These are phyloP conservation scores for Oryza glumipatula DNA, from an alignment of 176 grass and related monocot genomes.

Conservation along the genomic window DNA sequence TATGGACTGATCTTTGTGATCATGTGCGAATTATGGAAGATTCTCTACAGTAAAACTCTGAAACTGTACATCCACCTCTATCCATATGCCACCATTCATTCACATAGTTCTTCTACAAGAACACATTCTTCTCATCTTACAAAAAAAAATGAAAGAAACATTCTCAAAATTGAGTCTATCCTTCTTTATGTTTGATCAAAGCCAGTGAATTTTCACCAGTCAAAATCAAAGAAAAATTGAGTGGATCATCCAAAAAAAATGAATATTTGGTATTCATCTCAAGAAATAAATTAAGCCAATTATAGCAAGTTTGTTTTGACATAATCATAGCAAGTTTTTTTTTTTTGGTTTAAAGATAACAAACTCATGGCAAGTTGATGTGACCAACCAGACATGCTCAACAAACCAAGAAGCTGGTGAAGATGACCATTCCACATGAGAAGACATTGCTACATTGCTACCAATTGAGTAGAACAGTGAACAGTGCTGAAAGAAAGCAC, in stretches of 20 bases:
- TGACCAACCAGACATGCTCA: conserved; percentile 46
- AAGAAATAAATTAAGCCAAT: not conserved
- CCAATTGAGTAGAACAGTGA: conserved; percentile 24
- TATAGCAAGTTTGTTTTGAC: not conserved
- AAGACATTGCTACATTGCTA: not conserved
- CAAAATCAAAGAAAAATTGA: not conserved
- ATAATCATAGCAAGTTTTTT: not conserved
- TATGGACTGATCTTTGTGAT: not conserved
- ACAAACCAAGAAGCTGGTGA: conserved; percentile 32
- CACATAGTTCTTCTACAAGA: conserved; percentile 28
- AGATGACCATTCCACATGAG: not conserved
- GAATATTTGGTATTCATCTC: not conserved
- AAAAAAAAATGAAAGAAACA: not conserved
- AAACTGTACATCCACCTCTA: conserved; percentile 17
- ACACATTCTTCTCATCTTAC: not conserved
- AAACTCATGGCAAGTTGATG: conserved; percentile 21
- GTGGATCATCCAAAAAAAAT: not conserved
- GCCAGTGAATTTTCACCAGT: not conserved
- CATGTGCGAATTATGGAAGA: conserved; percentile 12
- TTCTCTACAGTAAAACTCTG: not conserved
- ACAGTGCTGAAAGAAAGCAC: conserved; percentile 47
- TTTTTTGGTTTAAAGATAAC: not conserved
- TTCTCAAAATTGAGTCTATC: not conserved
- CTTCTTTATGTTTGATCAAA: not conserved
- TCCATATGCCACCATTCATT: not conserved